phyloP scores from a whole-genome alignment of 164 flowering plant genomes.

The Vitis labrusca region DNA sequence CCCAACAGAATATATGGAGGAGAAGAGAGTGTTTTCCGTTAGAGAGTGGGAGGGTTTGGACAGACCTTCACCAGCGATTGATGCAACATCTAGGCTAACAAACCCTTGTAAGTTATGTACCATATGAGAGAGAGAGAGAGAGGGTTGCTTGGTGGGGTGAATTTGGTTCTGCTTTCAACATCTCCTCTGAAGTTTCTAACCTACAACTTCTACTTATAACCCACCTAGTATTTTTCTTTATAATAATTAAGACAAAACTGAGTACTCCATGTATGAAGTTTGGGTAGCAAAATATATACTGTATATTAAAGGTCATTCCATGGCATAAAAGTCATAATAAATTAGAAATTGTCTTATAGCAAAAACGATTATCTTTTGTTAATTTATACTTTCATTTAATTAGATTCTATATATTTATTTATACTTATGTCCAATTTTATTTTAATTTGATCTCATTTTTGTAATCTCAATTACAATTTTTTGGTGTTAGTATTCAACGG shows the following conservation, averaged over 20 bases:
- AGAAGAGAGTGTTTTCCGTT: constrained; percentile 38
- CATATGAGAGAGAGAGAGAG: constrained; percentile 13
- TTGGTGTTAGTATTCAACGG: too few species aligned
- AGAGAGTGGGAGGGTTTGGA: constrained; percentile 50
- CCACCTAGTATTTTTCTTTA: constrained; percentile 20
- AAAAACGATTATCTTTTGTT: too few species aligned
- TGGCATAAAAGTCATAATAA: too few species aligned
- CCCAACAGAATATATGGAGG: constrained; percentile 25
- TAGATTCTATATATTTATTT: too few species aligned
- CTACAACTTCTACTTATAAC: constrained; percentile 61
- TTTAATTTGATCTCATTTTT: too few species aligned
- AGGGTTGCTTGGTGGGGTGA: constrained; percentile 62
- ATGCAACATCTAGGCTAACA: constrained; percentile 77
- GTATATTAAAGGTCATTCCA: too few species aligned
- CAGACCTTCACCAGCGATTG: constrained; percentile 50
- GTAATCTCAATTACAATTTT: too few species aligned
- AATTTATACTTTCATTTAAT: too few species aligned
- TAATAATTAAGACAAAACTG: background rate
- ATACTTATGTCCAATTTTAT: too few species aligned
- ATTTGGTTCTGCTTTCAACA: constrained; percentile 73
- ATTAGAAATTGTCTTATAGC: too few species aligned
- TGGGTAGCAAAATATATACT: too few species aligned
- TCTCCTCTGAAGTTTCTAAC: constrained; percentile 65
- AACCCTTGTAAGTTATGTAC: constrained; percentile 14
- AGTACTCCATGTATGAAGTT: too few species aligned